Evolutionary conservation across 2,329 filamentous ascomycete genomes (phyloP).

Genomic region (Pseudocercospora fijiensis): DNA sequence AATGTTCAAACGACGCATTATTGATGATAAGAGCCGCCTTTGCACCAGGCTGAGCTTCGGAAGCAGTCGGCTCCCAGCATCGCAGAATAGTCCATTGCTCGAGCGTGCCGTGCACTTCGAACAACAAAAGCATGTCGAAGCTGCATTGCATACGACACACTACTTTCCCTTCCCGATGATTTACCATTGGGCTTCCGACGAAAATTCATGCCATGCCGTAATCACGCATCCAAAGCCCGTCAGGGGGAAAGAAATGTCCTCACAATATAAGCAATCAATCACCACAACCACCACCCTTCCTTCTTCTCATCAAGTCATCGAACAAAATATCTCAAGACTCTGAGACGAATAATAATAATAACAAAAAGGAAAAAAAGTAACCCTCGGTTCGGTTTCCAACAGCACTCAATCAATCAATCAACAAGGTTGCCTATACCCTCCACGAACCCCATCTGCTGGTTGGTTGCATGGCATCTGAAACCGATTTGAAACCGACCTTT

Average conservation of each 20-base stretch:
- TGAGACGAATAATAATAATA: too few relatives aligned
- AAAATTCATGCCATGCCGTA: background rate
- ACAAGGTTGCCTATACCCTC: too few relatives aligned
- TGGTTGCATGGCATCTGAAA: conserved; percentile 14
- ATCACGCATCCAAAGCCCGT: conserved; percentile 6
- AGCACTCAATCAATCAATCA: conserved; percentile 11
- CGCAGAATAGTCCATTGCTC: conserved; percentile 1
- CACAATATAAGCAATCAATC: background rate
- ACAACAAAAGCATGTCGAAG: conserved; percentile 2
- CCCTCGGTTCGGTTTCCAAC: background rate
- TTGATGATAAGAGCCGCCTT: background rate
- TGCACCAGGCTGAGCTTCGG: conserved; percentile 4
- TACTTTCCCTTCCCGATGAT: background rate
- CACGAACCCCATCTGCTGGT: too few relatives aligned
- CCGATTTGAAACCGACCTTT: conserved; percentile 17
- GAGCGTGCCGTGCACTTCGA: background rate
- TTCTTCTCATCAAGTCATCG: too few relatives aligned
- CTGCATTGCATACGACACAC: background rate
- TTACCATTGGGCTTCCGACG: background rate
- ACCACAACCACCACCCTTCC: background rate
- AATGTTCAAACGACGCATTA: conserved; percentile 7
- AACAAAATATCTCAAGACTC: too few relatives aligned
- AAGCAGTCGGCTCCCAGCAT: background rate
- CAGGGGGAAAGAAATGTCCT: background rate
- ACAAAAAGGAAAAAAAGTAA: too few relatives aligned